Evolutionary conservation across 2,329 filamentous ascomycete species (phyloP), one percentile per base, ranked within the genome.

Genomic region (Calonectria henricotiae): DNA sequence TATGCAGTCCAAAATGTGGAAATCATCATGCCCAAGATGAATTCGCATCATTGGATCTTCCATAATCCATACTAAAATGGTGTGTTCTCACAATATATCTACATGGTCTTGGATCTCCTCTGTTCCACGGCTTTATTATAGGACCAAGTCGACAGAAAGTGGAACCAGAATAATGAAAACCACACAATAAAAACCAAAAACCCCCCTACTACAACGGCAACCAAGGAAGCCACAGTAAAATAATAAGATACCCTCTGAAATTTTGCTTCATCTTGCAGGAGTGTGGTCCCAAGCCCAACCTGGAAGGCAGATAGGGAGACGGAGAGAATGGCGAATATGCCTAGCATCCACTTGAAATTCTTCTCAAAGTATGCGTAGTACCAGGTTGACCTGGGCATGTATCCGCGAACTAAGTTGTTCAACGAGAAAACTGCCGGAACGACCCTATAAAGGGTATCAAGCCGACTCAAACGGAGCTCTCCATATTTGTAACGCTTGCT

Each of bases 391-490:
- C 30, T n/a, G 2, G 65, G 35, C 60, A 68, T 71, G 44, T 65
- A 71, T 9, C 65, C 65, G 13, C 60, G 37, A 2, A 68, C 35
- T 7, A 35, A 15, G 20, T 60, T 37, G 1, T 35, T n/a, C 20
- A 64, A 35, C 3, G 61, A 68, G 27, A 68, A 68, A 9, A 35
- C 47, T 3, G 49, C 1, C 20, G 1, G 3, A 3, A 67, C 54
- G 4, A 71, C 39, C 2, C 69, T 69, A 11, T 71, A 66, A 1
- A 73, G 27, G 9, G 58, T 69, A 17, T 71, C 60, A 8, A 74
- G 68, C 23, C 72, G 66, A 5, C 71, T 67, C 4, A 74, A 41
- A 0, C 70, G 70, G 9, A 73, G 44, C 25, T 73, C 71, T 7
- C 71, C 67, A 27, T 72, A 73, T 20, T 27, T 3, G 20, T 72